Base-by-base conservation (phyloP, 1,139 yeast genomes). In the Candida tropicalis region DNA sequence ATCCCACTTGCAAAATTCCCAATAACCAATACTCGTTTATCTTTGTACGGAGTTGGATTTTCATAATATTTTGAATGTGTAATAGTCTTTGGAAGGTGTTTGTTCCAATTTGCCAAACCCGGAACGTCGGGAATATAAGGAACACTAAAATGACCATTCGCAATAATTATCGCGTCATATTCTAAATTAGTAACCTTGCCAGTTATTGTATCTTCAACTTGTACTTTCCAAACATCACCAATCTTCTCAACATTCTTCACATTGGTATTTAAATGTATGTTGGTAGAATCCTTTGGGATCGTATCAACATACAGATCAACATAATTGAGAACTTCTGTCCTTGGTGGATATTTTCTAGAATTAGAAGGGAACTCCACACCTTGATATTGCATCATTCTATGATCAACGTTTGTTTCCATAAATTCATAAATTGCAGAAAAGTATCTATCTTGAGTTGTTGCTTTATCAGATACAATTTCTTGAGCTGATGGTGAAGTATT, bases 1-100 rank as follows among this genome's bases (percentile, higher is more conserved):
- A 64, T 62, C 11, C 81, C 81, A 44, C 77, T 70, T 17, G 80
- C 71, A 17, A 65, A 64, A 48, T 71, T 72, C 4, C 81, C 81
- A 25, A 77, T 63, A 6, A 77, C 65, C 39, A 77, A 57, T n/a
- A 76, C 77, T n/a, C 60, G 69, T 44, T 69, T 57, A 42, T 60
- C 66, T 29, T 57, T 58, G 47, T 48, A 76, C 2, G 54, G 57
- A 0, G 50, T 53, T 3, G 70, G 64, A 33, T 62, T 63, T 41
- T 60, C 65, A 46, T 57, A 76, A 48, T 70, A 71, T 50, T 71
- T 73, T 8, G 81, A 71, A 55, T 77, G 82, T 5, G 68, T 56
- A 4, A 75, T 55, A 1, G 71, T 46, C 0, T 47, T 44, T 2
- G 75, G 73, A n/a, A 45, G 49, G 10, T 39, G 26, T 17, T 41